Evolutionary conservation across 2,329 filamentous ascomycete genomes (phyloP).

Genomic region (Aspergillus tamarii): DNA sequence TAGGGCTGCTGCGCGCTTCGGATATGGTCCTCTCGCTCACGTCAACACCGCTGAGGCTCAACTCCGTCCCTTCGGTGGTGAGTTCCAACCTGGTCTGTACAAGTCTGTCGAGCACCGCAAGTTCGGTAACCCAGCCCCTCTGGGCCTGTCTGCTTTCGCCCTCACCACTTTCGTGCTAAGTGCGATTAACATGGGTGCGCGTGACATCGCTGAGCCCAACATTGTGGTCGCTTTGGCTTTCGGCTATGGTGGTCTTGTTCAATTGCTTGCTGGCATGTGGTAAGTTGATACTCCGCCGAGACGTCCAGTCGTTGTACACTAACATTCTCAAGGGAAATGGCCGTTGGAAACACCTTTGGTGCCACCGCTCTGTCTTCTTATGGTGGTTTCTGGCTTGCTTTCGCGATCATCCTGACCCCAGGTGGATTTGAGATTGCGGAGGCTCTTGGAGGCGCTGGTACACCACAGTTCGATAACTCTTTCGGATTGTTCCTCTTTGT

Average conservation of each 20-base stretch:
- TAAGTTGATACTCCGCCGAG: constrained; percentile 44
- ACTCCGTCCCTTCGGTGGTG: constrained; percentile 69
- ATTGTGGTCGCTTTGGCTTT: constrained; percentile 71
- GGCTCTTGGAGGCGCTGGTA: constrained; percentile 35
- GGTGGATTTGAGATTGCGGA: constrained; percentile 64
- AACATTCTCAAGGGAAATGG: constrained; percentile 70
- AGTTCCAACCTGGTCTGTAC: constrained; percentile 72
- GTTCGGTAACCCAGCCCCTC: constrained; percentile 77
- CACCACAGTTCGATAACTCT: constrained; percentile 58
- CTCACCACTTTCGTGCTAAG: constrained; percentile 82
- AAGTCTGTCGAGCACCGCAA: constrained; percentile 67
- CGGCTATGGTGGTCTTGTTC: constrained; percentile 77
- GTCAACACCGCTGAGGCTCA: constrained; percentile 49
- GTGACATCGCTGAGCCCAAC: constrained; percentile 63
- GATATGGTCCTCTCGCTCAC: constrained; percentile 56
- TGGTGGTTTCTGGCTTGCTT: constrained; percentile 81
- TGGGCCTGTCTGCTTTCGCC: constrained; percentile 78
- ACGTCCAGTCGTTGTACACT: constrained; percentile 7
- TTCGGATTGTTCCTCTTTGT: constrained; percentile 74
- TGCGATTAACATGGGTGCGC: constrained; percentile 70
- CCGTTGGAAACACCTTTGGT: constrained; percentile 84
- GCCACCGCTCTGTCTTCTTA: constrained; percentile 80
- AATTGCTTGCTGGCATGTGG: constrained; percentile 86
- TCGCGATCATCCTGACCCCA: constrained; percentile 72
- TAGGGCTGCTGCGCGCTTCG: constrained; percentile 50